Percentiles rank a stretch among this genome's conserved stretches.
phyloP scores from a whole-genome alignment of 164 flowering plant genomes.

The Tetracentron sinense region DNA sequence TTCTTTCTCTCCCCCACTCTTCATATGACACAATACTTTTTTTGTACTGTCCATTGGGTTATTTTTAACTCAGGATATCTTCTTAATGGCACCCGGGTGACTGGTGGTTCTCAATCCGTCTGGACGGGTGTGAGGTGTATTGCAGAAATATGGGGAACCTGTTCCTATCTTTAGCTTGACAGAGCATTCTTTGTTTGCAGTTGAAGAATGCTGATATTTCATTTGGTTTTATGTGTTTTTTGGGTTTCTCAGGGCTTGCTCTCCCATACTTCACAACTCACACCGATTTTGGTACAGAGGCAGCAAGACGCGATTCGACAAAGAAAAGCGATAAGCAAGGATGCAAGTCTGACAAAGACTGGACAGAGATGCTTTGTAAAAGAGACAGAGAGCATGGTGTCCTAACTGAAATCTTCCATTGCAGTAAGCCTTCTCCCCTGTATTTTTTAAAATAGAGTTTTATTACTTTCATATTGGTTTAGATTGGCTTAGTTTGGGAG shows the following conservation, averaged over 20 bases:
- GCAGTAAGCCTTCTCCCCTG: neutral
- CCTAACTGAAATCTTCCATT: conserved; percentile 46
- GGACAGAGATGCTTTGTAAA: conserved; percentile 95
- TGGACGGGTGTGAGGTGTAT: no score
- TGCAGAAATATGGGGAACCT: no score
- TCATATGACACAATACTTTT: no score
- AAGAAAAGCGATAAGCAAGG: conserved; percentile 81
- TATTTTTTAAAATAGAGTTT: neutral
- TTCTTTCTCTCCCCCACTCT: no score
- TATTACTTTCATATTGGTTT: neutral
- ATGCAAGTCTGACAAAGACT: conserved; percentile 83
- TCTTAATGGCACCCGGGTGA: no score
- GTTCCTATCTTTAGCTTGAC: no score
- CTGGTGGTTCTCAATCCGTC: no score
- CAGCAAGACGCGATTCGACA: conserved; percentile 78
- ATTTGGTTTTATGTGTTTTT: neutral
- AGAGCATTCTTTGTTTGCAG: no score
- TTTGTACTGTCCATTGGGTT: no score
- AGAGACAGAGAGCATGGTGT: conserved; percentile 93
- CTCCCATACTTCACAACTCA: conserved; percentile 89
- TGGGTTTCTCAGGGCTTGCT: conserved; percentile 50
- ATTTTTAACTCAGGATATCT: no score
- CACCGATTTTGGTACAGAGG: conserved; percentile 68
- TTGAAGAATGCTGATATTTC: no score
- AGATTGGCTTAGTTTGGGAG: neutral